phyloP scores from a whole-genome alignment of 2,329 filamentous ascomycete species.

The Ophiostoma montium region DNA sequence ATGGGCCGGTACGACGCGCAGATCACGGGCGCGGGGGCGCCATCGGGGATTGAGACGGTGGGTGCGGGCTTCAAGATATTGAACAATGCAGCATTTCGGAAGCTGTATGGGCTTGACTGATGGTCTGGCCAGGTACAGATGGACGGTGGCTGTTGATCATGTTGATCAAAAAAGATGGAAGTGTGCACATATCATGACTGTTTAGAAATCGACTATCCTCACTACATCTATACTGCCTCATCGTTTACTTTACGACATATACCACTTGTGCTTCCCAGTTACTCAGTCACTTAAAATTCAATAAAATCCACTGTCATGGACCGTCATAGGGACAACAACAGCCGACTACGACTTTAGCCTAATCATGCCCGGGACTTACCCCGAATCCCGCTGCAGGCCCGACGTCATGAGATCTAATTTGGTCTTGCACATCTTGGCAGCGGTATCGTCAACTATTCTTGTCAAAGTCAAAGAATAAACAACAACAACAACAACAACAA shows the following conservation, averaged over 20 bases:
- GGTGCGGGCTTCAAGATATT: constrained; percentile 4
- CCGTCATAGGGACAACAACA: too few species aligned
- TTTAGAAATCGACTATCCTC: too few species aligned
- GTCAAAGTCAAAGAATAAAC: neutral
- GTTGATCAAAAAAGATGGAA: too few species aligned
- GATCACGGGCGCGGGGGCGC: constrained; percentile 8
- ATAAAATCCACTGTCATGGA: too few species aligned
- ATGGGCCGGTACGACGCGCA: constrained; percentile 24
- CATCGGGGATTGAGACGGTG: constrained; percentile 18
- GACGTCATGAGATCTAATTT: neutral
- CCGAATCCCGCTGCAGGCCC: constrained; percentile 3
- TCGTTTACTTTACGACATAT: neutral
- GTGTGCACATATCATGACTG: too few species aligned
- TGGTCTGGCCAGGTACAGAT: too few species aligned
- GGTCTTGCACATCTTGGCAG: neutral
- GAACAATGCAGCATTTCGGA: constrained; percentile 9
- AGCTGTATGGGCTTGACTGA: constrained; percentile 2
- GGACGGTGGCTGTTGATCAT: too few species aligned
- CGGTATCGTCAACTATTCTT: neutral
- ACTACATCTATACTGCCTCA: too few species aligned
- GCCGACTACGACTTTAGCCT: neutral
- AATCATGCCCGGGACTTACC: neutral
- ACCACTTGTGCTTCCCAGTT: too few species aligned
- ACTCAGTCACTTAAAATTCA: too few species aligned
- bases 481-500: neutral